phyloP scores from a whole-genome alignment of 1,284 basidiomycete genomes.

The Psilocybe mexicana region DNA sequence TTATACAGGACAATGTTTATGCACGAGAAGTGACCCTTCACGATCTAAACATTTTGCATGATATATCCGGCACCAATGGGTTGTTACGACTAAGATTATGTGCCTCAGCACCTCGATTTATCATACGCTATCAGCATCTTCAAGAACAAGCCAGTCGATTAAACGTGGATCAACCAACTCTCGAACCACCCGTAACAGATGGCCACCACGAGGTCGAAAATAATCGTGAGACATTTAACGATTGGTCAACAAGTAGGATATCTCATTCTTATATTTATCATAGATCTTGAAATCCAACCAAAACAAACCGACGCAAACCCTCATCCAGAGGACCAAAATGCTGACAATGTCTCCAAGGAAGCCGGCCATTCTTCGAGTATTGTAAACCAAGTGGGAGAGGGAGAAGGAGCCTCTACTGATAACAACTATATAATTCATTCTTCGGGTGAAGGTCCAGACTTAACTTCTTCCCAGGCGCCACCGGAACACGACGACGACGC shows the following conservation, averaged over 20 bases:
- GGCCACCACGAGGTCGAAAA: background rate
- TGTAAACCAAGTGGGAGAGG: too few relatives aligned
- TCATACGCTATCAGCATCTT: conserved; percentile 62
- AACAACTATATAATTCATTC: background rate
- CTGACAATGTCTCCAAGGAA: too few relatives aligned
- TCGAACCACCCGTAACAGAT: conserved; percentile 1
- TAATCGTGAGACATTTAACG: background rate
- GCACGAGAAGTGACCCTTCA: conserved; percentile 70
- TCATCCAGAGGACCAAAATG: too few relatives aligned
- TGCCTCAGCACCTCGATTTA: conserved; percentile 58
- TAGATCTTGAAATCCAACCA: too few relatives aligned
- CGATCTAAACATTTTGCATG: conserved; percentile 71
- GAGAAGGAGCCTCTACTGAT: too few relatives aligned
- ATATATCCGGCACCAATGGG: conserved; percentile 61
- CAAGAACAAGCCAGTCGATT: conserved; percentile 43
- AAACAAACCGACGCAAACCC: too few relatives aligned
- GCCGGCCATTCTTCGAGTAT: too few relatives aligned
- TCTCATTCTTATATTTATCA: too few relatives aligned
- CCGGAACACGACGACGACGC: background rate
- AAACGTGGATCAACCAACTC: conserved; percentile 16
- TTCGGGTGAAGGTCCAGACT: background rate
- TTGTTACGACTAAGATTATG: conserved; percentile 64
- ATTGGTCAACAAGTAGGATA: background rate
- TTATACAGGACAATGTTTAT: conserved; percentile 69
- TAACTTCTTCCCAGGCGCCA: background rate